Conservation (phyloP, 2,329 filamentous ascomycete species). For the Aspergillus sp. region DNA sequence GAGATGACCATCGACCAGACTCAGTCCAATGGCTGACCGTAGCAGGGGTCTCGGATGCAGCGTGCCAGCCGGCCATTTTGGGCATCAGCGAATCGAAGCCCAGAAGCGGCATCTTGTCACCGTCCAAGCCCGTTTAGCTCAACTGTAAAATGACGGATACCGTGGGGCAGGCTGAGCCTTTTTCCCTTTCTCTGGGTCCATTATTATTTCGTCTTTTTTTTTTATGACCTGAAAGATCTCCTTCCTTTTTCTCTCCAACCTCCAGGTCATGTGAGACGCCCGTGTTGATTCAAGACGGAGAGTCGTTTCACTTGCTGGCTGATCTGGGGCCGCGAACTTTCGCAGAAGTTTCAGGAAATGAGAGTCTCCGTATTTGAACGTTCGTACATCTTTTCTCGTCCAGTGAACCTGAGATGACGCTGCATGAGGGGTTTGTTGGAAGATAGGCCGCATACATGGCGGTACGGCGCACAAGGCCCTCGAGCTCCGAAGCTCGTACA, state of each 20-base stretch:
- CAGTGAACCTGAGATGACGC: conserved; percentile 1
- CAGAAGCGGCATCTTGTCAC: conserved; percentile 22
- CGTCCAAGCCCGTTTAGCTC: conserved; percentile 25
- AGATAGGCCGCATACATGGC: neutral
- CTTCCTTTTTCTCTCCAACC: neutral
- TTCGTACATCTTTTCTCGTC: neutral
- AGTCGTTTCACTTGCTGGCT: conserved; percentile 3
- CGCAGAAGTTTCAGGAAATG: conserved; percentile 4
- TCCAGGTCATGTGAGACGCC: conserved; percentile 1
- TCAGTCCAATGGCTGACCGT: conserved; percentile 41
- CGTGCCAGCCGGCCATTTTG: conserved; percentile 28
- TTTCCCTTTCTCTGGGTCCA: neutral
- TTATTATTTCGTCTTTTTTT: neutral
- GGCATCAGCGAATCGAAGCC: conserved; percentile 30
- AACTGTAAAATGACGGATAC: conserved; percentile 1
- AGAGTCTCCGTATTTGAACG: neutral
- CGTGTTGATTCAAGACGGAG: neutral
- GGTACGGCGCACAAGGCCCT: conserved; percentile 1
- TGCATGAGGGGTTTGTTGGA: conserved; percentile 1
- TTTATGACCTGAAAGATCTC: neutral
- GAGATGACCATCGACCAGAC: conserved; percentile 31
- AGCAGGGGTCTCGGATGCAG: conserved; percentile 38
- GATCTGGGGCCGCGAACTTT: neutral
- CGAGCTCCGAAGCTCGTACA: conserved; percentile 9
- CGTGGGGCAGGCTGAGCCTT: conserved; percentile 14